phyloP scores from a whole-genome alignment of 257 asterid genomes.

The Striga asiatica region DNA sequence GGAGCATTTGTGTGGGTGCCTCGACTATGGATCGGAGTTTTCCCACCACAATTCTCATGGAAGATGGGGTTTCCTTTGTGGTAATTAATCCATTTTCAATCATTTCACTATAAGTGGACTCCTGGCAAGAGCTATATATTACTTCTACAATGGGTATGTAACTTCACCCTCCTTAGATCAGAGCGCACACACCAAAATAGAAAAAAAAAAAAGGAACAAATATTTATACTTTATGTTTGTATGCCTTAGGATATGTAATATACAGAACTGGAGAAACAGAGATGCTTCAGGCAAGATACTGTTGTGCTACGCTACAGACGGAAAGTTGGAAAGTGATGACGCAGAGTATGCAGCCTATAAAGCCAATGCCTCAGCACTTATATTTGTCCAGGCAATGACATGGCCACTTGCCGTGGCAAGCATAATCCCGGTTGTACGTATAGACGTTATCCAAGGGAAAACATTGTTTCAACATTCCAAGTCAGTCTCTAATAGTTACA shows the following conservation, averaged over 20 bases:
- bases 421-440: slow-evolving; percentile 33
- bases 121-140: slow-evolving; percentile 20
- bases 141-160: slow-evolving; percentile 28
- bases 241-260: slow-evolving; percentile 23
- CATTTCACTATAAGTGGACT: slow-evolving; percentile 17
- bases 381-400: slow-evolving; percentile 44
- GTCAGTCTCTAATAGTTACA: too few species aligned
- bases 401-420: slow-evolving; percentile 31
- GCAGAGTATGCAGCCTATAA: slow-evolving; percentile 27
- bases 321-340: slow-evolving; percentile 18
- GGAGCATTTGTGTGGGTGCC: slow-evolving; percentile 58
- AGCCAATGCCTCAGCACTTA: slow-evolving; percentile 34
- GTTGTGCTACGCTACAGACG: slow-evolving; percentile 30
- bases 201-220: too few species aligned
- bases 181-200: too few species aligned
- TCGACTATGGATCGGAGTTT: slow-evolving; percentile 42
- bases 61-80: slow-evolving; percentile 19
- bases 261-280: slow-evolving; percentile 14
- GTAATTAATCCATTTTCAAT: slow-evolving; percentile 11
- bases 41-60: slow-evolving; percentile 31
- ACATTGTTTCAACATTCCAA: slow-evolving; percentile 19
- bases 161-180: too few species aligned
- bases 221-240: not conserved
- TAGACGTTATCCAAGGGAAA: slow-evolving; percentile 42
- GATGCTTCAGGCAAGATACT: slow-evolving; percentile 27